Percentiles rank a stretch among this genome's conserved stretches.
phyloP scores from a whole-genome alignment of 2,329 filamentous ascomycete species.

The Aspergillus aculeatus region DNA sequence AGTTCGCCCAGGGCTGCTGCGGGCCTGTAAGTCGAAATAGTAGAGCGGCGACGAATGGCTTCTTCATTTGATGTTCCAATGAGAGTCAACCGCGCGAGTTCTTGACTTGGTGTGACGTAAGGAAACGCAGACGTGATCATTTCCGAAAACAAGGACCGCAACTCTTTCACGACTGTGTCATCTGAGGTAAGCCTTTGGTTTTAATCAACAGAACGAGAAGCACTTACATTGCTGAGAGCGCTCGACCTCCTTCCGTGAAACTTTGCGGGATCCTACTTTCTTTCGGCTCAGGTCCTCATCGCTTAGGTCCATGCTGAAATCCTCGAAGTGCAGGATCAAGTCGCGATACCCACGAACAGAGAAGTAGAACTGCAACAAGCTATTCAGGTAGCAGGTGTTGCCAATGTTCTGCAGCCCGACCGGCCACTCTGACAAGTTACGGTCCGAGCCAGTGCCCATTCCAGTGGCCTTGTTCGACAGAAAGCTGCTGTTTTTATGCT shows the following conservation, averaged over 20 bases:
- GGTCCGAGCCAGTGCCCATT: constrained; percentile 29
- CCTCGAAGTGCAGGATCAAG: constrained; percentile 73
- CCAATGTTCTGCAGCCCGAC: constrained; percentile 90
- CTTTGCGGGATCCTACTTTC: constrained; percentile 70
- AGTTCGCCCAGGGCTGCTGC: constrained; percentile 41
- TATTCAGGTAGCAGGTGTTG: constrained; percentile 98
- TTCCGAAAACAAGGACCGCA: constrained; percentile 67
- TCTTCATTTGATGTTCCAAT: constrained; percentile 59
- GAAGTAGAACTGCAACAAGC: constrained; percentile 91
- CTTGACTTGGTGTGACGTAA: constrained; percentile 69
- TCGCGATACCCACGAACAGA: constrained; percentile 79
- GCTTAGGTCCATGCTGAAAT: constrained; percentile 66
- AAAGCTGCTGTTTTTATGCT: constrained; percentile 40
- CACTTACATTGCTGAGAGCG: constrained; percentile 71
- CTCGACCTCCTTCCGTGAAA: constrained; percentile 59
- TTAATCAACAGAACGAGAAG: not conserved
- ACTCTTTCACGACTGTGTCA: constrained; percentile 67
- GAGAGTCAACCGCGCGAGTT: constrained; percentile 77
- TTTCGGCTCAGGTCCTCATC: constrained; percentile 64
- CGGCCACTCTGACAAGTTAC: constrained; percentile 59
- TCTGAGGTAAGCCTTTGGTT: constrained; percentile 4
- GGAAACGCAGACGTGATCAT: constrained; percentile 64
- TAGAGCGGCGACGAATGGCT: constrained; percentile 50
- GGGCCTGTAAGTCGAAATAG: constrained; percentile 34
- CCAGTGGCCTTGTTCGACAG: constrained; percentile 37